phyloP scores from a whole-genome alignment of 495 filamentous ascomycete genomes.

The Aspergillus kassunensis region DNA sequence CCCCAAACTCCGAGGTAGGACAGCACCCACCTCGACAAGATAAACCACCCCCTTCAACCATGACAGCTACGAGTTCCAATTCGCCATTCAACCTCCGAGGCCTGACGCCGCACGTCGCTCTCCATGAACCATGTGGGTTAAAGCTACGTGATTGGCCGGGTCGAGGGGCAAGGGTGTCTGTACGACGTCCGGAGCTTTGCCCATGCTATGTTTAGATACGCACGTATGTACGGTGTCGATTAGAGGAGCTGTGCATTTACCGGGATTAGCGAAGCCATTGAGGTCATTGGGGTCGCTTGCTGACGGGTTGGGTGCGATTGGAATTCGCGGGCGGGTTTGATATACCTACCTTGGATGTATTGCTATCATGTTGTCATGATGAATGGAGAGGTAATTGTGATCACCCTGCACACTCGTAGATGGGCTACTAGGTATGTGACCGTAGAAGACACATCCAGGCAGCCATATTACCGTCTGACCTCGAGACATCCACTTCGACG shows the following conservation, averaged over 20 bases:
- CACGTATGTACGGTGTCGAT: not conserved
- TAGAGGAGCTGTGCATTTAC: not conserved
- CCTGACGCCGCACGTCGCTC: not conserved
- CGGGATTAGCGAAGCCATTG: not conserved
- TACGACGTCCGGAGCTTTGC: conserved; percentile 3
- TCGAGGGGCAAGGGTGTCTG: not conserved
- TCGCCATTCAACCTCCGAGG: not conserved
- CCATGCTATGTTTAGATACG: conserved; percentile 1
- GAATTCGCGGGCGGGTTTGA: too few relatives aligned
- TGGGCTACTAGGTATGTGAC: too few relatives aligned
- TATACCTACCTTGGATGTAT: too few relatives aligned
- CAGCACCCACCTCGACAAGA: too few relatives aligned
- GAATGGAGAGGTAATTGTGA: too few relatives aligned
- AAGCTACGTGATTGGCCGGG: not conserved
- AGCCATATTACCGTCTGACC: too few relatives aligned
- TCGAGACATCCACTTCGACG: too few relatives aligned
- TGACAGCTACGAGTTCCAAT: not conserved
- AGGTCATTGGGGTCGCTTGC: not conserved
- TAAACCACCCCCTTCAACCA: not conserved
- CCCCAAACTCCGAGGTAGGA: not conserved
- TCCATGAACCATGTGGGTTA: conserved; percentile 3
- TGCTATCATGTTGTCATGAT: too few relatives aligned
- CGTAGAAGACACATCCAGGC: too few relatives aligned
- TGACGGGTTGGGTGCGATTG: too few relatives aligned
- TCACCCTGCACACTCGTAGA: too few relatives aligned